A percentile compares a stretch with the other conserved stretches of the same genome.
Evolutionary conservation across 192 early-diverging fungal species (phyloP).

Genomic region (Chytriomyces hyalinus): DNA sequence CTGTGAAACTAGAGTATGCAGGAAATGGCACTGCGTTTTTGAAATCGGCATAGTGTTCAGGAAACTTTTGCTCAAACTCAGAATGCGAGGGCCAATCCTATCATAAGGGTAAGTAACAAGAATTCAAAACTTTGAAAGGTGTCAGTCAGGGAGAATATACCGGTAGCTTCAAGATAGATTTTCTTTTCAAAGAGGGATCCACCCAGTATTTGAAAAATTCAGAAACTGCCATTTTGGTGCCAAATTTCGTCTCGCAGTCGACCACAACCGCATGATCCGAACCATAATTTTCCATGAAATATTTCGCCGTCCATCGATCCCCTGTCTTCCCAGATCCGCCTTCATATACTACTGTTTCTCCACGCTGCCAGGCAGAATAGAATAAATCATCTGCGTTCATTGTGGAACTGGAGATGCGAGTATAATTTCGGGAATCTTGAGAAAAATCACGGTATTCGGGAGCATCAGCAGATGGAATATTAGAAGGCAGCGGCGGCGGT

Average conservation of each 20-base stretch:
- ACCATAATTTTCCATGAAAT: conserved; percentile 48
- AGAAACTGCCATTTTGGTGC: conserved; percentile 36
- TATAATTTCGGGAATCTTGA: conserved; percentile 1
- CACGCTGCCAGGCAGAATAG: conserved; percentile 39
- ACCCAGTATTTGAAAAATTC: conserved; percentile 54
- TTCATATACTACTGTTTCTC: conserved; percentile 38
- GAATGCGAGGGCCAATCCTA: conserved; percentile 73
- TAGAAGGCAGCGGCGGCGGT: too few species aligned
- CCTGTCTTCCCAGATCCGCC: conserved; percentile 23
- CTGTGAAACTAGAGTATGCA: conserved; percentile 60
- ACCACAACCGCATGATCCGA: conserved; percentile 54
- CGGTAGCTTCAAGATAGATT: conserved; percentile 39
- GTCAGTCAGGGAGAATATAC: not conserved
- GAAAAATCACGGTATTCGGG: not conserved
- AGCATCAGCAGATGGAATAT: too few species aligned
- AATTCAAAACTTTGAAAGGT: not conserved
- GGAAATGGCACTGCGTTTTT: conserved; percentile 61
- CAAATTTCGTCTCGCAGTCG: conserved; percentile 49
- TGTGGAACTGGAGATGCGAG: not conserved
- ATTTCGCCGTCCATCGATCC: conserved; percentile 42
- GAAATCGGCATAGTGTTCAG: conserved; percentile 59
- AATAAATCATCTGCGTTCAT: conserved; percentile 19
- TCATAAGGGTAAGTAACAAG: not conserved
- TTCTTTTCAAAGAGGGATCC: conserved; percentile 1
- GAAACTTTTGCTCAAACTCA: conserved; percentile 60